Conservation (phyloP, 306 rosid species). For the Glycine latifolia region DNA sequence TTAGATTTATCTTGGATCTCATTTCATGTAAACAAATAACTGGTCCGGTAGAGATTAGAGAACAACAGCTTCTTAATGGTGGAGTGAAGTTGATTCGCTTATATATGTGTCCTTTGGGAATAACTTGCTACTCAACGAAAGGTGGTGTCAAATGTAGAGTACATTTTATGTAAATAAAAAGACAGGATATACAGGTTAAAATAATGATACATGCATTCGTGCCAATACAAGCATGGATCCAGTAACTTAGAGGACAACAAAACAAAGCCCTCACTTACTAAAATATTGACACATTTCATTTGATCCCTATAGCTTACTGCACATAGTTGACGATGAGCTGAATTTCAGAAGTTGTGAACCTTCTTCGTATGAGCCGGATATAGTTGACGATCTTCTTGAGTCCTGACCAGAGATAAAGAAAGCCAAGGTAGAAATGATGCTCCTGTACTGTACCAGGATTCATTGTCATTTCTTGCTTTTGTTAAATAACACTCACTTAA, state of each 20-base stretch:
- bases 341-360: background rate
- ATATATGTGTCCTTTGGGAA: background rate
- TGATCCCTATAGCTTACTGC: background rate
- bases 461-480: constrained; percentile 21
- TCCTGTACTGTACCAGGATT: constrained; percentile 24
- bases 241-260: background rate
- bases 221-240: constrained; percentile 34
- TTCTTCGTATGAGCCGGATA: background rate
- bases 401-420: background rate
- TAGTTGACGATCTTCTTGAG: background rate
- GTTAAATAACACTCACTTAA: constrained; percentile 63
- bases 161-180: background rate
- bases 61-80: background rate
- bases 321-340: background rate
- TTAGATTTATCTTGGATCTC: background rate
- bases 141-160: background rate
- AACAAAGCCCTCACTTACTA: background rate
- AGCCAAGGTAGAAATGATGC: constrained; percentile 26
- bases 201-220: background rate
- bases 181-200: background rate
- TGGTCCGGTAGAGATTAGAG: background rate
- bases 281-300: background rate
- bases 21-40: background rate
- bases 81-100: background rate
- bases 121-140: background rate